Evolutionary conservation across 108 stramenopile genomes (phyloP), one percentile per base, ranked within the genome.

Genomic region (Cafeteria roenbergensis): DNA sequence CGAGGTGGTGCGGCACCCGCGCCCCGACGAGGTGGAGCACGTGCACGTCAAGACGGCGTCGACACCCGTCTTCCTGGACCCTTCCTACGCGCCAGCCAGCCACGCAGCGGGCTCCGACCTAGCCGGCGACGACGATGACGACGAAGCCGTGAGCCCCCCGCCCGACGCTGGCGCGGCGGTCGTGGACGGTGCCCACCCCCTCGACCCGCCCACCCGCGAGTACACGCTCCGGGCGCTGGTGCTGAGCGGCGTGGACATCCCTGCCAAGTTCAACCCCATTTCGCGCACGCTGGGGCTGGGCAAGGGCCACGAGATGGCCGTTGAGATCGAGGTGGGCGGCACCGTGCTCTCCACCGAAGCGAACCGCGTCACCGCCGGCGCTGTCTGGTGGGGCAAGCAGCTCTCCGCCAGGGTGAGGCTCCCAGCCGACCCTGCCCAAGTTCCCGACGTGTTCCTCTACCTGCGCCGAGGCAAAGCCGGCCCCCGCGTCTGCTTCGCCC

Each of bases 361-460:
- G n/a, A n/a, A n/a, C n/a, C n/a, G n/a, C n/a, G n/a, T n/a, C n/a
- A n/a, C n/a, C n/a, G n/a, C n/a, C n/a, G n/a, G n/a, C n/a, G n/a
- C n/a, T n/a, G n/a, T n/a, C n/a, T n/a, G n/a, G n/a, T 73, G 69
- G 69, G 35, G 70, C 60, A 57, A 73, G 56, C 17, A 62, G 21
- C 31, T 65, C 32, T 27, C 31, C 26, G 34, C 22, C 33, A 22
- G 34, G 42, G 24, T 71, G 21, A 25, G 51, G 51, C 59, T 74
- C 1, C 79, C 79, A 29, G 55, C 51, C 0, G 74, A 80, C 25
- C 6, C 51, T 0, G 58, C 56, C 17, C 71, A 80, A 54, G 28
- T 79, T 26, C 82, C 82, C 25, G 82, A 83, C 66, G 50, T 75
- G 20, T 74, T 74, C 27, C 33, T 81, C 20, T 76, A 79, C 53